phyloP scores from a whole-genome alignment of 176 grass and related monocot species.

The Phragmites australis region DNA sequence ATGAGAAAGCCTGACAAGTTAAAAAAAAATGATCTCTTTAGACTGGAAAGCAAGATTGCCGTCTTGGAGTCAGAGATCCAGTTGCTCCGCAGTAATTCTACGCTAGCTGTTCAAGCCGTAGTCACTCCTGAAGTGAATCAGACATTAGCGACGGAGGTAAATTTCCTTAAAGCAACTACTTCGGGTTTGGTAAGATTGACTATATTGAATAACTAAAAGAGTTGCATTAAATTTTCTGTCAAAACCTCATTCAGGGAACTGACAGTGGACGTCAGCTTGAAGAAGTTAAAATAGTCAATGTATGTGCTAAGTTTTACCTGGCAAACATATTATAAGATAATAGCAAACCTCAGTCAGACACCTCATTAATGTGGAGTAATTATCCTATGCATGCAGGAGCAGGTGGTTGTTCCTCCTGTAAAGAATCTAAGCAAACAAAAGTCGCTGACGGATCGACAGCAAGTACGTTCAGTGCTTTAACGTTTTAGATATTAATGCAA shows the following conservation, averaged over 20 bases:
- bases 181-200: background rate
- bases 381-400: constrained; percentile 61
- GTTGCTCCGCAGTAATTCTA: constrained; percentile 51
- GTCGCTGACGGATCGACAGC: constrained; percentile 70
- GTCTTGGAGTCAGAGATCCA: constrained; percentile 72
- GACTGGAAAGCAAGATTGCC: constrained; percentile 75
- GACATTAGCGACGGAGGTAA: constrained; percentile 50
- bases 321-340: constrained; percentile 37
- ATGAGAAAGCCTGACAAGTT: constrained; percentile 4
- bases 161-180: background rate
- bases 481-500: background rate
- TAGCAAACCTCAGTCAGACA: background rate
- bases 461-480: constrained; percentile 51
- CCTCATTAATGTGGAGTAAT: constrained; percentile 11
- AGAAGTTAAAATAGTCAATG: constrained; percentile 38
- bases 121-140: constrained; percentile 50
- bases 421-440: constrained; percentile 86
- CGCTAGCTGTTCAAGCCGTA: constrained; percentile 36
- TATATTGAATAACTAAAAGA: constrained; percentile 24
- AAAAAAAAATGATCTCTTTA: constrained; percentile 13
- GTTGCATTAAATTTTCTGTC: constrained; percentile 23
- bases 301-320: constrained; percentile 38
- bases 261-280: constrained; percentile 50
- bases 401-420: constrained; percentile 39
- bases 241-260: constrained; percentile 49